Evolutionary conservation across 768 basidiomycete species (phyloP), one percentile per base, ranked within the genome.

Genomic region (Russula sp.): DNA sequence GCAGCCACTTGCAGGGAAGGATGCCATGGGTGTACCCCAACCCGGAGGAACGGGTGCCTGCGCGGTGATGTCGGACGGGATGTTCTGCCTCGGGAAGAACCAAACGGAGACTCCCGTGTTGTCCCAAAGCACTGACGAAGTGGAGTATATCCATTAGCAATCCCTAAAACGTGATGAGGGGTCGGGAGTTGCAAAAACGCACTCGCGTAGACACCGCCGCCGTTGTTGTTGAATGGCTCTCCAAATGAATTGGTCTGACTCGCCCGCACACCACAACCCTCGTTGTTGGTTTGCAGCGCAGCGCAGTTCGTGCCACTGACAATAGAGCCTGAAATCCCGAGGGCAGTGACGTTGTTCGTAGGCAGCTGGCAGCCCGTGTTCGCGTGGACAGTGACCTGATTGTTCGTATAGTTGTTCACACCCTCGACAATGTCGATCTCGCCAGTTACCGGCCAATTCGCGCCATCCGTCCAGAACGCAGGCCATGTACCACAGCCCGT

Each of bases 121-220:
- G 73, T 87, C 85, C 92, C 92, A 94, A 72, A 82, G 80, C 87
- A 89, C 84, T 88, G 70, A 61, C 67, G 0, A 59, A 7, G 67
- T 46, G 57, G 72, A 65, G 68, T 72, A 44, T 68, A 58, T 10
- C 58, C 16, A 8, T 5, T 16, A 13, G 59, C 22, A 52, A 52
- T 44, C 30, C 16, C 13, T 18, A 34, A 32, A 48, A 30, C 57
- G 44, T 22, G 44, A 34, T 24, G 13, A 46, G 5, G 10, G 50
- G n/a, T n/a, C 11, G 5, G 52, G 34, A 62, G 22, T 83, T 89
- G 74, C 71, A 14, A 36, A 59, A 26, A 83, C 90, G 74, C 71
- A 94, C 92, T 92, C 57, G 90, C 90, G 76, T 93, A 96, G 57
- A 93, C 89, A 69, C 94, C 94, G 51, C 94, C 94, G 11, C 85